Conservation (phyloP, 1,139 yeast genomes). For the Pichia sp. region DNA sequence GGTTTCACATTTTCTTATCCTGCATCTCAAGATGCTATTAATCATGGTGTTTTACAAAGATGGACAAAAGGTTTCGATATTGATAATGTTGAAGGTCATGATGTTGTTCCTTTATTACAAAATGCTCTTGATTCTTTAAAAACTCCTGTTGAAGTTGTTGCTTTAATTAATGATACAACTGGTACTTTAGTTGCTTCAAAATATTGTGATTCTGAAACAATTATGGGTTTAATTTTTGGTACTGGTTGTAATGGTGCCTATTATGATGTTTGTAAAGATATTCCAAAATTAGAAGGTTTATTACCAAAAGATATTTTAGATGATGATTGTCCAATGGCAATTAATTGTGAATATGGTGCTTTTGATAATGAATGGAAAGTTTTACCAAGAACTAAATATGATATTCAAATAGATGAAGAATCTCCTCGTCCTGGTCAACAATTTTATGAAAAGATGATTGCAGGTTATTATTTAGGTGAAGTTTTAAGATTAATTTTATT, state of each 20-base stretch:
- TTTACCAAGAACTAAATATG: constrained; percentile 89
- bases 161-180: constrained; percentile 93
- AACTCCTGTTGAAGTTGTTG: constrained; percentile 81
- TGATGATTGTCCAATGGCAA: constrained; percentile 68
- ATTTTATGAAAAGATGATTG: constrained; percentile 93
- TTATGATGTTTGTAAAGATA: constrained; percentile 66
- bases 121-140: constrained; percentile 55
- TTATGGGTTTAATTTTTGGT: constrained; percentile 95
- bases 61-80: constrained; percentile 99
- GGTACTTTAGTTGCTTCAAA: constrained; percentile 96
- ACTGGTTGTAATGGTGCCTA: constrained; percentile 98
- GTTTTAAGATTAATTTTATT: constrained; percentile 72
- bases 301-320: constrained; percentile 58
- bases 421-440: constrained; percentile 98
- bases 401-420: constrained; percentile 68
- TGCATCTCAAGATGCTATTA: constrained; percentile 75
- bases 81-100: constrained; percentile 87
- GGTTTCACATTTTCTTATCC: constrained; percentile 98
- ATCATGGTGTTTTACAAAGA: constrained; percentile 81
- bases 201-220: constrained; percentile 82
- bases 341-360: constrained; percentile 97
- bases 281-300: constrained; percentile 78
- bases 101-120: constrained; percentile 89
- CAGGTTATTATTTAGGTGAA: constrained; percentile 95
- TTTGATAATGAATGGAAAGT: constrained; percentile 83